Conservation (phyloP, 495 filamentous ascomycete genomes). For the Darksidea phi region DNA sequence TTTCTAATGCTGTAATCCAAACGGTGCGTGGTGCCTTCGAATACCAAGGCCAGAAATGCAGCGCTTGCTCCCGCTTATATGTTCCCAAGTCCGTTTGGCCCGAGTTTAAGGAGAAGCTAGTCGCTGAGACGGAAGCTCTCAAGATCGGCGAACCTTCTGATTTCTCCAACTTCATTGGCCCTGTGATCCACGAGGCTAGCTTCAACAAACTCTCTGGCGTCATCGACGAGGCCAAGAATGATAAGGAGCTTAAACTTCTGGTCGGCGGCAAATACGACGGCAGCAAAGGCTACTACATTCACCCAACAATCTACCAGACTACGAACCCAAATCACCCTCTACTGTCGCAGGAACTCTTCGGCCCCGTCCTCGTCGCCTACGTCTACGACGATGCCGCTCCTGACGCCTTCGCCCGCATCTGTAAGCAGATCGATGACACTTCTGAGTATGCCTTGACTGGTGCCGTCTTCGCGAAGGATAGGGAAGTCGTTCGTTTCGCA, state of each 20-base stretch:
- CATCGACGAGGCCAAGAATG: constrained; percentile 63
- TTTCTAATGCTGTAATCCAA: constrained; percentile 44
- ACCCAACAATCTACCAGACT: constrained; percentile 66
- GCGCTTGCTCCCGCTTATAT: constrained; percentile 43
- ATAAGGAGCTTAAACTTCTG: constrained; percentile 60
- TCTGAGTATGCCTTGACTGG: constrained; percentile 46
- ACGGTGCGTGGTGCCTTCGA: constrained; percentile 49
- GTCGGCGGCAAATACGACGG: constrained; percentile 61
- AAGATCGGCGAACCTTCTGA: constrained; percentile 43
- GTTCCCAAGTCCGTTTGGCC: constrained; percentile 43
- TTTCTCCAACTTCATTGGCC: constrained; percentile 47
- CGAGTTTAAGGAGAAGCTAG: constrained; percentile 39
- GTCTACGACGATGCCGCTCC: constrained; percentile 56
- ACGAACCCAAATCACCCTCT: constrained; percentile 63
- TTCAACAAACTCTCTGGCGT: constrained; percentile 44
- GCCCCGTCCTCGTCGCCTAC: constrained; percentile 60
- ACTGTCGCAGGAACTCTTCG: constrained; percentile 63
- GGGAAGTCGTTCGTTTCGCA: constrained; percentile 40
- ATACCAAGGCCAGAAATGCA: constrained; percentile 49
- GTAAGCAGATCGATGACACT: constrained; percentile 41
- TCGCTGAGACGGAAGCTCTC: constrained; percentile 42
- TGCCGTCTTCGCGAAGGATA: constrained; percentile 45
- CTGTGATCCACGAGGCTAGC: constrained; percentile 45
- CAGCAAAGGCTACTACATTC: constrained; percentile 63
- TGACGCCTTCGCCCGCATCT: constrained; percentile 38